Evolutionary conservation across 1,284 basidiomycete species (phyloP).

Genomic region (Farysia itapuensis): DNA sequence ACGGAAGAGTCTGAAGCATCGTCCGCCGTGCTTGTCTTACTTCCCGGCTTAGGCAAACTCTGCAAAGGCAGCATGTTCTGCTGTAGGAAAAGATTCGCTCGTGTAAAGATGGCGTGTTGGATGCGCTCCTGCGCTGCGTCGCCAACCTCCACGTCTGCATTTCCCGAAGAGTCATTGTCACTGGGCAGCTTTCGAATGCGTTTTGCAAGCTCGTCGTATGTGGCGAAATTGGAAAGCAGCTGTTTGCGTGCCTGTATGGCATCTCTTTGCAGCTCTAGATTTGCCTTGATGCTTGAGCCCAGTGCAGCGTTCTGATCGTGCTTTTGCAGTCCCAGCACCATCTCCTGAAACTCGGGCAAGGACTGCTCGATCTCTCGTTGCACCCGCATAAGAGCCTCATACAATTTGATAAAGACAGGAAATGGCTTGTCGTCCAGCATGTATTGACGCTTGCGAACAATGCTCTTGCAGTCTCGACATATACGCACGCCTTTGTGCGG

Average conservation of each 20-base stretch:
- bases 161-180: not conserved
- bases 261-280: conserved; percentile 61
- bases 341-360: conserved; percentile 73
- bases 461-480: conserved; percentile 76
- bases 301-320: conserved; percentile 47
- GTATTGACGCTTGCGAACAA: conserved; percentile 77
- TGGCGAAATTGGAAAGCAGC: conserved; percentile 77
- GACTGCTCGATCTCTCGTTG: conserved; percentile 75
- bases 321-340: conserved; percentile 66
- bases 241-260: conserved; percentile 74
- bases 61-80: conserved; percentile 67
- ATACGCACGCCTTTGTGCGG: conserved; percentile 63
- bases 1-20: conserved; percentile 15
- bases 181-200: conserved; percentile 73
- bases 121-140: conserved; percentile 73
- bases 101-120: conserved; percentile 75
- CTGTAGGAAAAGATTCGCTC: conserved; percentile 80
- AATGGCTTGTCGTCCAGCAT: conserved; percentile 69
- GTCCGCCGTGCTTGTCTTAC: conserved; percentile 48
- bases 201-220: conserved; percentile 85
- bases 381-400: conserved; percentile 70
- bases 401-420: conserved; percentile 64
- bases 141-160: conserved; percentile 2
- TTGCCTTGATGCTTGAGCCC: conserved; percentile 46
- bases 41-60: conserved; percentile 69